Evolutionary conservation across 2,329 filamentous ascomycete genomes (phyloP).

Genomic region (Sporothrix curviconia): DNA sequence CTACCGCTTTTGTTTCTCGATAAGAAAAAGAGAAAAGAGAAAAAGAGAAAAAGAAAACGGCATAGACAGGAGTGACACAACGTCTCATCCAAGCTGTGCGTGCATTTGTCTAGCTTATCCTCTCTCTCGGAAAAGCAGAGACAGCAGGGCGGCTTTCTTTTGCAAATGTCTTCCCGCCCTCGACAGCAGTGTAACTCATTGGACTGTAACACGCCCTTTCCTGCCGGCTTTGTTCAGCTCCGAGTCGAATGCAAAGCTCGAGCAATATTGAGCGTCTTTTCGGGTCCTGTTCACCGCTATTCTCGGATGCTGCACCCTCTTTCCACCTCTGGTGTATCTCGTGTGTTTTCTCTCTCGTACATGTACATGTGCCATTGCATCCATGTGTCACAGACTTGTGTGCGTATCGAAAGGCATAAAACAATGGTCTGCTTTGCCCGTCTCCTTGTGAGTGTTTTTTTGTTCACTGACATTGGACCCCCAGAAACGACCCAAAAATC

Average conservation of each 20-base stretch:
- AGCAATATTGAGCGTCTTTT: conserved; percentile 8
- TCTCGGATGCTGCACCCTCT: neutral
- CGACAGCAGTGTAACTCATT: neutral
- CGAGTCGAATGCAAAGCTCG: too few relatives aligned
- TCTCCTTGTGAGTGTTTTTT: too few relatives aligned
- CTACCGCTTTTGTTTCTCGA: too few relatives aligned
- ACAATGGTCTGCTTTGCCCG: too few relatives aligned
- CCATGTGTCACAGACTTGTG: too few relatives aligned
- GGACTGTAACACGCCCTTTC: neutral
- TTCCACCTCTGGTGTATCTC: too few relatives aligned
- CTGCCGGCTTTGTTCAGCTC: neutral
- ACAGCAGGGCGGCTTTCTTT: neutral
- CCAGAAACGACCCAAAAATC: too few relatives aligned
- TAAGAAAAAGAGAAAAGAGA: neutral
- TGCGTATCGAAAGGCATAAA: too few relatives aligned
- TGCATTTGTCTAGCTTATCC: neutral
- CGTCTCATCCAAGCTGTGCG: neutral
- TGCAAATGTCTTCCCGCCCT: neutral
- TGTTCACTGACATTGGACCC: too few relatives aligned
- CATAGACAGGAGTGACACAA: neutral
- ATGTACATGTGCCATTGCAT: too few relatives aligned
- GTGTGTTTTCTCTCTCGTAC: neutral
- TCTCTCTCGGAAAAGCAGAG: neutral
- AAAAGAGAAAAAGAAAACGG: neutral
- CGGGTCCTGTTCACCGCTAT: neutral